Evolutionary conservation across 192 early-diverging fungal species (phyloP), one percentile per base, ranked within the genome.

Genomic region (Backusella macrospora): DNA sequence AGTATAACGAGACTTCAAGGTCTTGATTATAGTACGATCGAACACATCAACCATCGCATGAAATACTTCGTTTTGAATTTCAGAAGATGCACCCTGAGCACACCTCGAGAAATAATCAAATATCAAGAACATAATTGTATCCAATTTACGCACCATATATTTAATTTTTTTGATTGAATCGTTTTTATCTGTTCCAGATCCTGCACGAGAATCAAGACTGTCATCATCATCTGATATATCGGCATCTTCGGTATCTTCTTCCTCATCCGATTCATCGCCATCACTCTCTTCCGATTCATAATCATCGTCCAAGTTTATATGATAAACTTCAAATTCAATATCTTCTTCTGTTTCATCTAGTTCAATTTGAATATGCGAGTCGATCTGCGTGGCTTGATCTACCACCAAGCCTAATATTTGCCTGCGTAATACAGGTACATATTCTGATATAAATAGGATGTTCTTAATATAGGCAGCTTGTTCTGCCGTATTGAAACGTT

Each of bases 331-430:
- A 15, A 84, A 72, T 59, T 80, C 75, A 7, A 78, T 71, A 40
- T 89, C 86, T 65, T 94, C 91, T 21, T 92, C 90, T 29, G 93
- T 73, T 15, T 98, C 96, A 38, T 97, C 95, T 39, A 97, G 70
- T 65, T 95, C 95, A 2, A 91, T 87, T 74, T 98, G 97, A 68
- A 98, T 94, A 72, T 96, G 96, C 14, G 91, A 96, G 78, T 99
- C 97, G 48, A 99, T 90, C 68, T 96, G 91, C 7, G 97, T 87
- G 6, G 95, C 84, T n/a, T 89, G 84, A 47, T 98, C 95, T 26
- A 99, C 80, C 2, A 93, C 83, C 18, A 98, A 80, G 21, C 83
- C 79, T 26, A 97, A 82, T 21, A 97, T 78, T 65, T 93, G 88
- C 52, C 85, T 81, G 38, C 91, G 81, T 26, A 98, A 77, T 0